Base-by-base conservation (phyloP, 148 eudicot species). In the Selenicereus undatus region DNA sequence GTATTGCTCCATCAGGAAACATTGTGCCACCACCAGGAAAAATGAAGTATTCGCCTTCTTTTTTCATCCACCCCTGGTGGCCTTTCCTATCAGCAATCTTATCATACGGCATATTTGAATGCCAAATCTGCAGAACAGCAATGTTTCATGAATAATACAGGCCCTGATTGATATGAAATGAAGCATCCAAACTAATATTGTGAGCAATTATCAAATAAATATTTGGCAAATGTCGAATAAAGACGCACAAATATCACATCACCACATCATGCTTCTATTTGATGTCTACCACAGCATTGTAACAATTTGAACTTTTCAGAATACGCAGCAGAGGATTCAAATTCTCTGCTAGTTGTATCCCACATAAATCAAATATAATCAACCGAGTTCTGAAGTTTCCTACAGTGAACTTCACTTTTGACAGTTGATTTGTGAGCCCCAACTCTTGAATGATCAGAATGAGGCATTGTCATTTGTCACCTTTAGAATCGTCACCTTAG, bases 11-110 rank as follows among this genome's bases (percentile, higher is more conserved):
- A 81, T 89, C 98, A n/a, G 98, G 98, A 76, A 94, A 94, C 98
- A 94, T 94, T 60, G 98, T 94, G 21, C 98, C 98, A 60, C 98
- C 99, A 79, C 99, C 99, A 74, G 99, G 99, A 84, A 97, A 97
- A 82, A 97, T 88, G 80, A 94, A 97, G 88, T 92, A 83, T 77
- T 90, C 90, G 18, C 99, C 98, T 84, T 94, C 97, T 76, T 65
- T 86, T 81, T 94, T 94, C 98, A 94, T 94, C 98, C 98, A 94
- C 82, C 98, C 98, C 69, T 94, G 98, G 81, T 97, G 99, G 22
- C 99, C 99, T 87, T 97, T 97, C 83, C 99, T 86, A 75, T 97
- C 99, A 75, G 99, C 99, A 89, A 97, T 90, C 84, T 97, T 97
- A 83, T 91, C 83, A 83, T 97, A 91, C 64, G 99, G 99, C 98